Conservation (phyloP, 1,284 basidiomycete genomes). For the Chondrostereum purpureum region DNA sequence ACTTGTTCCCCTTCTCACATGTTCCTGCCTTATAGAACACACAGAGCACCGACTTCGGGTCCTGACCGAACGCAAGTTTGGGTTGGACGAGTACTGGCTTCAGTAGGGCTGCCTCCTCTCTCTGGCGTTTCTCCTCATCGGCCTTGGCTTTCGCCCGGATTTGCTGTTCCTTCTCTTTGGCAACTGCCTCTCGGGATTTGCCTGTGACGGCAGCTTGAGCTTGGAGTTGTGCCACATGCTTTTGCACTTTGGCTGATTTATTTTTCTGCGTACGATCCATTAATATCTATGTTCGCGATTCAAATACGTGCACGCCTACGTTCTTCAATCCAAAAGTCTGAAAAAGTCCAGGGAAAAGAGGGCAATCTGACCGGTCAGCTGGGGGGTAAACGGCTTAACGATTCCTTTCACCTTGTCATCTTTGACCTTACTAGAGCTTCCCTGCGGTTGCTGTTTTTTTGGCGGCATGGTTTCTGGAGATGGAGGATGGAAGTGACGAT, state of each 20-base stretch:
- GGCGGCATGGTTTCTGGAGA: conserved; percentile 60
- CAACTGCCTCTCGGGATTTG: conserved; percentile 72
- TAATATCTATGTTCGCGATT: conserved; percentile 2
- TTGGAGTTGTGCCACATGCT: conserved; percentile 75
- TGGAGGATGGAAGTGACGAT: background rate
- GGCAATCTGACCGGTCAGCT: conserved; percentile 13
- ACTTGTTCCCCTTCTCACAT: conserved; percentile 88
- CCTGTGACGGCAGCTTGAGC: conserved; percentile 66
- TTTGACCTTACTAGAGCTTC: conserved; percentile 52
- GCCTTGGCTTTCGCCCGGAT: conserved; percentile 70
- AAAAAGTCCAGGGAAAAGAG: conserved; percentile 27
- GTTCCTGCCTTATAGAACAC: conserved; percentile 83
- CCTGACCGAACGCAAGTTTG: conserved; percentile 92
- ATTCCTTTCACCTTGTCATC: conserved; percentile 70
- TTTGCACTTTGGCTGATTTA: conserved; percentile 90
- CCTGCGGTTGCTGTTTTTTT: conserved; percentile 38
- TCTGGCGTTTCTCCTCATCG: conserved; percentile 80
- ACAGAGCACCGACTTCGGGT: conserved; percentile 89
- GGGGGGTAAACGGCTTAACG: too few relatives aligned
- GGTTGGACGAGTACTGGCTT: conserved; percentile 58
- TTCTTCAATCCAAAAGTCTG: conserved; percentile 90
- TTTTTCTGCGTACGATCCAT: conserved; percentile 63
- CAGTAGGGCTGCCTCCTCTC: conserved; percentile 79
- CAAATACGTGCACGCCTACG: conserved; percentile 32
- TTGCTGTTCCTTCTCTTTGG: conserved; percentile 82